phyloP scores from a whole-genome alignment of 163 green algal species.

The Volvox carteri region DNA sequence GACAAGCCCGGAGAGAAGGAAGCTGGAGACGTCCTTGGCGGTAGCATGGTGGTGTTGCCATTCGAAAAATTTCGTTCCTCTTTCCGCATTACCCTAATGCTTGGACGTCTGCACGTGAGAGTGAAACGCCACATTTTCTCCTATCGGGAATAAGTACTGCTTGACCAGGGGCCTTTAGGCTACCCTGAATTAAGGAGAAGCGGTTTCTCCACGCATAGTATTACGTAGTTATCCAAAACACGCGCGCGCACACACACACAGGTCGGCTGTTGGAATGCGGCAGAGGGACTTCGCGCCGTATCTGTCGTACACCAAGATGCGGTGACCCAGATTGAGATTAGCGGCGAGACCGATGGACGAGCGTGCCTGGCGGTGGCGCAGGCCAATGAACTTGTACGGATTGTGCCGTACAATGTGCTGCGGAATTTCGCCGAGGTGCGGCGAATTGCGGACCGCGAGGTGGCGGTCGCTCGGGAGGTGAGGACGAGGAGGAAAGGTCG shows the following conservation, averaged over 20 bases:
- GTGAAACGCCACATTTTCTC: neutral
- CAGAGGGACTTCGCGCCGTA: neutral
- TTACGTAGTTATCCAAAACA: neutral
- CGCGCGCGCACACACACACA: neutral
- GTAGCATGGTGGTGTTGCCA: neutral
- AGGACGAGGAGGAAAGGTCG: too few relatives aligned
- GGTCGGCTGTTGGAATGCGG: slow-evolving; percentile 9
- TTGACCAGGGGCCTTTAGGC: neutral
- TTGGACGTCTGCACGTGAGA: neutral
- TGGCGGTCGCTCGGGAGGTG: neutral
- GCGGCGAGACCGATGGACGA: neutral
- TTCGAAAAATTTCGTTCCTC: neutral
- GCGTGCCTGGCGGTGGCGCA: slow-evolving; percentile 20
- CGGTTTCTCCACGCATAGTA: neutral
- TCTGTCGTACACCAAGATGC: slow-evolving; percentile 45
- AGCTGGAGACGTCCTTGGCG: neutral
- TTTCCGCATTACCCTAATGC: neutral
- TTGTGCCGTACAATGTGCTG: slow-evolving; percentile 39
- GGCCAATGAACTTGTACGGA: slow-evolving; percentile 40
- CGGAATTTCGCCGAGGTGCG: neutral
- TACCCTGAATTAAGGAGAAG: neutral
- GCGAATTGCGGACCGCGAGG: neutral
- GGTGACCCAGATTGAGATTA: slow-evolving; percentile 15
- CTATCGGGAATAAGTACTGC: too few relatives aligned
- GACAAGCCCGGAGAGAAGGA: neutral